Percentiles rank a stretch among this genome's conserved stretches.
Evolutionary conservation across 1,139 yeast genomes (phyloP).

Genomic region (Hanseniaspora uvarum): DNA sequence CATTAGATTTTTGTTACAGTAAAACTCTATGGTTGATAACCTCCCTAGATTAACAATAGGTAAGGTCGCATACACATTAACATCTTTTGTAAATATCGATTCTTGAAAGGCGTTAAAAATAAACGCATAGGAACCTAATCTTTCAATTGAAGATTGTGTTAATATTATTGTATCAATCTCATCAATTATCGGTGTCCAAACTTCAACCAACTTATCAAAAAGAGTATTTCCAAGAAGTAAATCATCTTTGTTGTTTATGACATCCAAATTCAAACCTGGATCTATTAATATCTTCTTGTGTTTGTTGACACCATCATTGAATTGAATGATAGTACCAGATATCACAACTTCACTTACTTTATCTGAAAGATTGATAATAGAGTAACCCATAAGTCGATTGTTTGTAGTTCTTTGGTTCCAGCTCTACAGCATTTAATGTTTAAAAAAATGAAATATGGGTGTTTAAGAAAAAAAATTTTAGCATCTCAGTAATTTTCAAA

Average conservation of each 20-base stretch:
- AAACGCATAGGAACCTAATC: constrained; percentile 69
- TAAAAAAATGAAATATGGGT: neutral
- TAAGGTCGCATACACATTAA: constrained; percentile 76
- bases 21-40: constrained; percentile 70
- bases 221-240: constrained; percentile 17
- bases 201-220: constrained; percentile 25
- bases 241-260: constrained; percentile 28
- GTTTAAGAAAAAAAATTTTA: neutral
- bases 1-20: constrained; percentile 58
- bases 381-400: constrained; percentile 2
- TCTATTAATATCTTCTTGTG: neutral
- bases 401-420: neutral
- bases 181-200: constrained; percentile 39
- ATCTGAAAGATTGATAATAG: neutral
- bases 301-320: neutral
- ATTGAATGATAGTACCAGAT: constrained; percentile 8
- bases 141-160: constrained; percentile 78
- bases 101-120: constrained; percentile 50
- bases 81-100: constrained; percentile 27
- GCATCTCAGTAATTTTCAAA: neutral
- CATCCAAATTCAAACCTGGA: neutral
- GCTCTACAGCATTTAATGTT: too few species aligned
- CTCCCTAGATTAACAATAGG: constrained; percentile 85
- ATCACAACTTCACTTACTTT: neutral
- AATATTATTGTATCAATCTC: constrained; percentile 58